Evolutionary conservation across 176 grass and related monocot genomes (phyloP), one percentile per base, ranked within the genome.

Genomic region (Musa troglodytarum): DNA sequence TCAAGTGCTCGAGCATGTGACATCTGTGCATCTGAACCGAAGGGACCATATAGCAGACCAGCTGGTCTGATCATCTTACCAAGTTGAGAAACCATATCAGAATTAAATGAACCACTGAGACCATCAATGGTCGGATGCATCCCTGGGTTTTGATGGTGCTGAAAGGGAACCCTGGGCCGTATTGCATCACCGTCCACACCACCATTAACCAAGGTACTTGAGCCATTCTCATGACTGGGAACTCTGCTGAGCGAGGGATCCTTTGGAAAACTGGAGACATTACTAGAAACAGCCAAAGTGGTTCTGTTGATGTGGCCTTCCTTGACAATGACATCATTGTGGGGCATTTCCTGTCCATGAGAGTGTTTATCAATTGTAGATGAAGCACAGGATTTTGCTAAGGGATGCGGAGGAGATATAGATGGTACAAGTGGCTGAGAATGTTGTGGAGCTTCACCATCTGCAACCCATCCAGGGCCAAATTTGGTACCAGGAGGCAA

Each of bases 401-500:
- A 76, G 2, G 66, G 67, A 59, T 22, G 54, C 3, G 10, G 26
- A 7, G 49, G 13, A 29, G 78, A 54, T 53, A 74, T 24, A 72
- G 65, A 73, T 52, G 59, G 43, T 11, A 76, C 17, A 62, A 19
- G 54, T 69, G 51, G 68, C 11, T 79, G 71, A 64, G 81, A 52
- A 6, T 81, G 66, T 23, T 49, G 49, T 54, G 50, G 28, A 65
- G 77, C 68, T 65, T 83, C 81, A 17, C 11, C 65, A 17, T 87
- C 81, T 67, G 74, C 69, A 65, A 87, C 77, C 85, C 85, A 87
- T 12, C 85, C 85, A 59, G 52, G 81, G 25, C 85, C 85, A 73
- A 81, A 83, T 14, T 87, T 81, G 3, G 81, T 81, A 43, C 85
- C 81, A 69, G 56, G 64, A 17, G 85, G 85, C 75, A 87, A 81